Percentiles rank a stretch among this genome's conserved stretches.
Evolutionary conservation across 495 filamentous ascomycete genomes (phyloP).

Genomic region (Lasiosphaeria hispida): DNA sequence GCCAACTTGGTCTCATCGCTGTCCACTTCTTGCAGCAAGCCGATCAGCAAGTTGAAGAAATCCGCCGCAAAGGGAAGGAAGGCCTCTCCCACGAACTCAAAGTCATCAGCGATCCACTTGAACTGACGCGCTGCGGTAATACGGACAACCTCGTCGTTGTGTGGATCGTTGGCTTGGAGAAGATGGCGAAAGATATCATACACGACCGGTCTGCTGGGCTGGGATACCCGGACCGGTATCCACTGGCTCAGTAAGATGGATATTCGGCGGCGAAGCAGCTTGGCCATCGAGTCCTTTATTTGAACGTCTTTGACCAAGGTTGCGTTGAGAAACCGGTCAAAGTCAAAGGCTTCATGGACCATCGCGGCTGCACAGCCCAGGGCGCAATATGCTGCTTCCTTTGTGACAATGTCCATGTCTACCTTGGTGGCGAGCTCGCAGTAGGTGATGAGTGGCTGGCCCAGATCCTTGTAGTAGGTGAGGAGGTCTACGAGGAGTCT

Average conservation of each 20-base stretch:
- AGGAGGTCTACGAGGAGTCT: conserved; percentile 91
- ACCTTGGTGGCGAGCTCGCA: conserved; percentile 71
- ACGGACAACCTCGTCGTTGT: conserved; percentile 89
- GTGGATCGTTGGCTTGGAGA: conserved; percentile 68
- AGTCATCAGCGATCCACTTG: conserved; percentile 72
- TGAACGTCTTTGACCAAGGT: conserved; percentile 79
- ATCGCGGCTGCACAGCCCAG: conserved; percentile 80
- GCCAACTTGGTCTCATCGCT: conserved; percentile 83
- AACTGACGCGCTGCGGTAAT: conserved; percentile 87
- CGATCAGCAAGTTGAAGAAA: conserved; percentile 66
- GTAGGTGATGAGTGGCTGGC: conserved; percentile 72
- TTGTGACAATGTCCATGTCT: conserved; percentile 68
- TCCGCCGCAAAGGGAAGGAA: conserved; percentile 74
- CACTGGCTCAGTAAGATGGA: conserved; percentile 87
- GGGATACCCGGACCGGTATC: conserved; percentile 70
- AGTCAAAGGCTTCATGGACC: conserved; percentile 68
- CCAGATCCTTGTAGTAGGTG: conserved; percentile 75
- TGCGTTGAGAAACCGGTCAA: conserved; percentile 70
- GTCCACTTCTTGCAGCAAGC: conserved; percentile 76
- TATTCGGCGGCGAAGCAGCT: conserved; percentile 82
- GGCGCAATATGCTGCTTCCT: conserved; percentile 91
- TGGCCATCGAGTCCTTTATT: conserved; percentile 69
- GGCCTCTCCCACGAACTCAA: conserved; percentile 66
- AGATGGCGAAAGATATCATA: conserved; percentile 89
- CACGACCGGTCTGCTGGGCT: conserved; percentile 64